Conservation (phyloP, 352 stramenopile species). For the Phytophthora europaea region DNA sequence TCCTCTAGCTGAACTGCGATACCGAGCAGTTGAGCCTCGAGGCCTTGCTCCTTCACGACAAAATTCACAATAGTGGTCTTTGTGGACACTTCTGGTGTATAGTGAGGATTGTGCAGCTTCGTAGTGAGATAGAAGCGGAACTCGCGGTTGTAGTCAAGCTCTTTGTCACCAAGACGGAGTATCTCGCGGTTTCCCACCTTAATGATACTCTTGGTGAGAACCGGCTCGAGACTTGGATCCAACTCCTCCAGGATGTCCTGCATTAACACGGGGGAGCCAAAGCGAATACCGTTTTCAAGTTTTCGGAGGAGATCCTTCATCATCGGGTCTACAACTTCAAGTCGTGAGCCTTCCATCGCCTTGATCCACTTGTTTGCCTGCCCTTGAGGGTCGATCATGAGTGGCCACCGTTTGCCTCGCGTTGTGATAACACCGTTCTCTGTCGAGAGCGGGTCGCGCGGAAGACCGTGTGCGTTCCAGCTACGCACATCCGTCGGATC, state of each 20-base stretch:
- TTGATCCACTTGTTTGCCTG: slow-evolving; percentile 98
- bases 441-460: slow-evolving; percentile 93
- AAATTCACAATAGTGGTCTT: slow-evolving; percentile 98
- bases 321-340: slow-evolving; percentile 96
- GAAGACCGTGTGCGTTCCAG: slow-evolving; percentile 96
- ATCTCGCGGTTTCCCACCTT: slow-evolving; percentile 95
- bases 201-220: slow-evolving; percentile 96
- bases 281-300: slow-evolving; percentile 95
- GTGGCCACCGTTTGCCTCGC: slow-evolving; percentile 93
- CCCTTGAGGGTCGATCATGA: slow-evolving; percentile 98
- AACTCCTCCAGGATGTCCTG: slow-evolving; percentile 97
- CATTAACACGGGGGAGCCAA: slow-evolving; percentile 94
- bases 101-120: slow-evolving; percentile 97
- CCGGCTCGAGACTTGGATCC: slow-evolving; percentile 94
- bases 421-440: slow-evolving; percentile 98
- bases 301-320: slow-evolving; percentile 96
- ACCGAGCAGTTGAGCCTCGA: slow-evolving; percentile 95
- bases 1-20: slow-evolving; percentile 96
- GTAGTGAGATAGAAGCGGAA: slow-evolving; percentile 98
- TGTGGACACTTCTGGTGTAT: slow-evolving; percentile 95
- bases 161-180: slow-evolving; percentile 95
- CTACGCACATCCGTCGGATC: slow-evolving; percentile 94
- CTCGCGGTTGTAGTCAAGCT: slow-evolving; percentile 95
- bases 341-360: slow-evolving; percentile 89
- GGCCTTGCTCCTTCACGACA: slow-evolving; percentile 95